Percentiles rank a stretch among this genome's conserved stretches.
phyloP scores from a whole-genome alignment of 306 rosid species.

The Purshia tridentata region DNA sequence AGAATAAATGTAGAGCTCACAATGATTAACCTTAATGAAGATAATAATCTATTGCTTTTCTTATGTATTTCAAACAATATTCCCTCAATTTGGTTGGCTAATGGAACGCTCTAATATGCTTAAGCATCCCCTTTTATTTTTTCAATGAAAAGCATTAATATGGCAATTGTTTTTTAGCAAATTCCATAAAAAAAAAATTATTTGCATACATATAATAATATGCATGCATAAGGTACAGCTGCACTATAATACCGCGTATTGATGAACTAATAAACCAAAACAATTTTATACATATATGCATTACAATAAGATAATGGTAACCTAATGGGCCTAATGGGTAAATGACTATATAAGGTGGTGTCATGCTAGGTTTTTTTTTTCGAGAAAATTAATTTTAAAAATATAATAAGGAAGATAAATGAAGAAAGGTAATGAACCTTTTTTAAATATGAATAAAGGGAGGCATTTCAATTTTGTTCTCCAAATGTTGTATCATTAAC shows the following conservation, averaged over 20 bases:
- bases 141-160: too few species aligned
- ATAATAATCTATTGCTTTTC: slow-evolving; percentile 26
- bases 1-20: slow-evolving; percentile 22
- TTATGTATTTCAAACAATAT: slow-evolving; percentile 32
- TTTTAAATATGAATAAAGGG: too few species aligned
- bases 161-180: too few species aligned
- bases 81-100: slow-evolving; percentile 40
- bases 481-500: too few species aligned
- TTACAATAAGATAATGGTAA: background rate
- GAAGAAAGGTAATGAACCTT: too few species aligned
- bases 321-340: too few species aligned
- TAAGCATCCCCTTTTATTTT: background rate
- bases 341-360: too few species aligned
- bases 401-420: too few species aligned
- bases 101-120: slow-evolving; percentile 2
- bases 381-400: too few species aligned
- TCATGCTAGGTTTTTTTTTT: too few species aligned
- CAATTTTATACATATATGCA: background rate
- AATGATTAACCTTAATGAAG: slow-evolving; percentile 30
- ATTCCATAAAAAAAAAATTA: background rate
- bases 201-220: background rate
- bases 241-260: background rate
- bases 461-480: too few species aligned
- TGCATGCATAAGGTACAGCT: background rate
- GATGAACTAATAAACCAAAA: background rate